Evolutionary conservation across 768 basidiomycete species (phyloP).

Genomic region (Auriculariales sp.): DNA sequence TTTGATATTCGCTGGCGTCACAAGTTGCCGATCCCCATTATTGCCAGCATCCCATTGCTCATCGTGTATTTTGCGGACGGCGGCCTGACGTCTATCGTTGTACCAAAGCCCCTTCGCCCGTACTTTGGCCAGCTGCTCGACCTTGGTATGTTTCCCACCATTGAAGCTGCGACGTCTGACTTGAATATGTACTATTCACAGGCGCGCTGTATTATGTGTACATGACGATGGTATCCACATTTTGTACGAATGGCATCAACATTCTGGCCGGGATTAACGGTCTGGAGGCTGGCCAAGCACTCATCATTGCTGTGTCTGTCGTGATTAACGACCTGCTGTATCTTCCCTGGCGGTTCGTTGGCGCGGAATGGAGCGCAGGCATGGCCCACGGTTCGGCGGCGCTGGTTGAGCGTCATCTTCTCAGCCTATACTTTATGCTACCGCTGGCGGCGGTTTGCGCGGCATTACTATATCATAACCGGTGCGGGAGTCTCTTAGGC

Average conservation of each 20-base stretch:
- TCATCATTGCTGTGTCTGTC: constrained; percentile 84
- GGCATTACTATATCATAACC: constrained; percentile 91
- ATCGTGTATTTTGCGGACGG: constrained; percentile 94
- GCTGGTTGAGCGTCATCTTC: constrained; percentile 83
- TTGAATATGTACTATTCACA: constrained; percentile 17
- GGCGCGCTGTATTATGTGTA: constrained; percentile 93
- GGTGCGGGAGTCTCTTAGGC: constrained; percentile 34
- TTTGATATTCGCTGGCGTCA: constrained; percentile 99
- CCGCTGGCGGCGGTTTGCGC: constrained; percentile 82
- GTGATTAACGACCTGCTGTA: constrained; percentile 86
- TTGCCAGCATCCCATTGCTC: constrained; percentile 86
- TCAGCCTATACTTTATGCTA: constrained; percentile 94
- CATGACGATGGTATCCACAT: constrained; percentile 91
- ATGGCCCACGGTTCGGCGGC: constrained; percentile 78
- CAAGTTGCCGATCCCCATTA: constrained; percentile 92
- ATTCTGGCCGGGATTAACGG: constrained; percentile 97
- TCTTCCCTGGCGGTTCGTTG: constrained; percentile 74
- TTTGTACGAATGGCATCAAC: constrained; percentile 96
- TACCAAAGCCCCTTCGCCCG: constrained; percentile 67
- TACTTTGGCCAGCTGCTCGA: constrained; percentile 71
- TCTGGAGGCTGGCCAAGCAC: constrained; percentile 84
- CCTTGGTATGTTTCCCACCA: constrained; percentile 44
- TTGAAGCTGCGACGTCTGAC: background rate
- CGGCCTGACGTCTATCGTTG: constrained; percentile 86
- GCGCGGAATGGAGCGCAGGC: constrained; percentile 70